These are phyloP conservation scores for Salix udensis DNA, from an alignment of 345 rosid genomes.

Conservation along the genomic window DNA sequence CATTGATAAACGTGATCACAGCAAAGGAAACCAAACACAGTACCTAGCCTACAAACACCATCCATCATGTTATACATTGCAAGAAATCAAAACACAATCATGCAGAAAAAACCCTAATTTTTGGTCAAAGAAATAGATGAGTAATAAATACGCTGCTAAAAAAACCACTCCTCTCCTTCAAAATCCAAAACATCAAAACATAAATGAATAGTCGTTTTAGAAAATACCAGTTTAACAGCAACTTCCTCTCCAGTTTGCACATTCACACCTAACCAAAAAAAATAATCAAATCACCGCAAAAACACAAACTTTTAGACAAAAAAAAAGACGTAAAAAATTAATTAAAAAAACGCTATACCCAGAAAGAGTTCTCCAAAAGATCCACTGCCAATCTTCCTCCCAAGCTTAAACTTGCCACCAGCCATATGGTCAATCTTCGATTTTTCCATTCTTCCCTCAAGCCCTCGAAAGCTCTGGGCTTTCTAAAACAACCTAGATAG, in stretches of 20 bases:
- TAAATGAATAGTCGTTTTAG: neutral
- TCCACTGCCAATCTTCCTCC: constrained; percentile 96
- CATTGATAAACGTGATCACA: neutral
- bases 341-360: constrained; percentile 38
- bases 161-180: neutral
- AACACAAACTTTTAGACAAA: constrained; percentile 3
- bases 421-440: constrained; percentile 54
- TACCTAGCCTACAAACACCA: neutral
- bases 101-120: neutral
- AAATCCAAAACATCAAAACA: neutral
- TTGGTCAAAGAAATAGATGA: neutral
- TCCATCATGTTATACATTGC: constrained; percentile 4
- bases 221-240: constrained; percentile 74
- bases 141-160: neutral
- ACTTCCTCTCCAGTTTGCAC: constrained; percentile 81
- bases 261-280: constrained; percentile 47
- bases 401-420: constrained; percentile 90
- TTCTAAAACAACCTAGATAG: constrained; percentile 3
- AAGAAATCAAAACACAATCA: neutral
- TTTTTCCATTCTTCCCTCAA: constrained; percentile 21
- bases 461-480: neutral
- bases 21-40: neutral
- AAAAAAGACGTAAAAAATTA: neutral
- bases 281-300: constrained; percentile 15
- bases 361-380: constrained; percentile 86